Base-by-base conservation (phyloP, 805 yeast genomes). In the Barnettozyma vustinii region DNA sequence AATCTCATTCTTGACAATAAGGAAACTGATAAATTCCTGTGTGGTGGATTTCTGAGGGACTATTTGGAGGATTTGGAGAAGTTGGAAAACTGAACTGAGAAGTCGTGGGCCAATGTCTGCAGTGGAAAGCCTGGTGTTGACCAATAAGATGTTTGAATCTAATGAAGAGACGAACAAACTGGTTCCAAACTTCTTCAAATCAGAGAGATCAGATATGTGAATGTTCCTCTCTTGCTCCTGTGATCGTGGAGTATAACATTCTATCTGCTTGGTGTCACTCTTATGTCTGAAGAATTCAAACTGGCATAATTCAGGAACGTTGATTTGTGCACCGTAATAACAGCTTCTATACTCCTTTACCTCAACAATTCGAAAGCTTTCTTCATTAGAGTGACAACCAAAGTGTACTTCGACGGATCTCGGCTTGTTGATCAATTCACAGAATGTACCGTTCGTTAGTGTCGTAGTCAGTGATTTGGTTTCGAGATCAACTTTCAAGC, bases 341-440 rank as follows among this genome's bases (percentile, higher is more conserved):
- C 65, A 61, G 1, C 62, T 53, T 19, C 51, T 51, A 25, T 46
- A 51, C 46, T 61, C 65, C 39, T 44, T 53, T 0, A 55, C 54
- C 5, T 40, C 43, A 6, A 40, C 20, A 12, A 40, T 40, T 25
- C 10, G 6, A 10, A 40, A 25, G 8, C 16, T 15, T 30, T 30
- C 10, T 12, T 37, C 15, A 1, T 42, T 8, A 4, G 59, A 51
- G 44, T 58, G 56, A 43, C 65, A 61, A 8, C 51, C 42, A 40
- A 53, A 61, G 37, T 56, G 59, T 2, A 61, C 21, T 27, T 61
- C 59, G 4, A 53, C 47, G 3, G 45, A 46, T 48, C 65, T 50
- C 12, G 57, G 55, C 27, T 47, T 46, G 3, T 59, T 56, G 0
- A 61, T 60, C 39, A 60, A 43, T 44, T 61, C 64, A 52, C 65